Base-by-base conservation (phyloP, 2,329 filamentous ascomycete species). In the Rutstroemia sp. region DNA sequence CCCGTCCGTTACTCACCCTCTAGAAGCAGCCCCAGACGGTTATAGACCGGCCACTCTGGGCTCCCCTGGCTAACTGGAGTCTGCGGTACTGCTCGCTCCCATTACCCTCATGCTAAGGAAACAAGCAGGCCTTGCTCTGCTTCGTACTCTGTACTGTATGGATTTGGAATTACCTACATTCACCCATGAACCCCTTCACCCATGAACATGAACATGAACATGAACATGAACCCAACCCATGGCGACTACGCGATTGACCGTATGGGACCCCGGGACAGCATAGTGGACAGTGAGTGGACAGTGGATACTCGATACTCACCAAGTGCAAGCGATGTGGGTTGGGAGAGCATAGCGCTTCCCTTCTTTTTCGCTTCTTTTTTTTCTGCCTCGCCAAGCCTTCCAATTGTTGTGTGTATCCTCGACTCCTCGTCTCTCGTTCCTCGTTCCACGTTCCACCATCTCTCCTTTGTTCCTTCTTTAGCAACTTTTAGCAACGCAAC, bases 401-500 rank as follows among this genome's bases (percentile, higher is more conserved):
- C 10, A 40, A 19, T 5, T 10, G n/a, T 51, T 44, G 14, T 17
- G 23, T 55, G 23, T 46, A 21, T 46, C 27, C 27, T 30, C 8
- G 5, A 9, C 27, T 46, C 27, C 27, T 30, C 8, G 5, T 30
- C 27, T 30, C 23, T 23, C 23, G 23, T 23, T 23, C 23, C 23
- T 4, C 23, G 23, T 23, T 23, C 30, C 46, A 55, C 45, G 38
- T 50, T 44, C 52, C 46, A 55, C 52, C 38, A 36, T 55, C 52
- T 4, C 27, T 30, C 10, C 2, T 30, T 51, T 51, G 40, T 55
- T 51, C 53, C 53, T 45, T 55, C 53, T 55, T 55, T 51, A 38
- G 53, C 25, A 51, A 25, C 53, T 30, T 50, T 14, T 39, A 50
- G 45, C 47, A 19, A 55, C 38, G 23, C 23, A 23, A 23, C 23